Evolutionary conservation across 1,139 yeast genomes (phyloP), one percentile per base, ranked within the genome.

Genomic region (Geotrichum aggregatum): DNA sequence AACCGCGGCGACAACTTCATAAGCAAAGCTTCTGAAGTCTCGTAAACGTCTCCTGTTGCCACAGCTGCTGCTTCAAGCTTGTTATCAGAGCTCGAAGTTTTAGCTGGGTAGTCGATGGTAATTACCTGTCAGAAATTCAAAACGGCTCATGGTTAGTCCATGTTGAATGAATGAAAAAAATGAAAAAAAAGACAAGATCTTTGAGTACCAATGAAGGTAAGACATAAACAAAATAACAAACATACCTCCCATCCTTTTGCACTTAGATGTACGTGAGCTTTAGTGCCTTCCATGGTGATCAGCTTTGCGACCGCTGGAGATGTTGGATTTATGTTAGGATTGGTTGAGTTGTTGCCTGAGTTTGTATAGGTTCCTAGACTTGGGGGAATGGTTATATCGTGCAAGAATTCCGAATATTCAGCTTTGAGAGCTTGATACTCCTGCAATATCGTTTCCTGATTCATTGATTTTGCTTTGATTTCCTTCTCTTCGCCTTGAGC

Each of bases 21-120:
- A 67, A 77, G 67, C 44, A 76, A 61, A 14, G 74, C 69, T 58
- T 78, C 82, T 50, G 75, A 70, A 0, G 80, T 74, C 55, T 78
- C 81, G 38, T 28, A 49, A 2, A 40, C 36, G 13, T 38, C 40
- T 3, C 38, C 49, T 3, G 11, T 21, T 3, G 39, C n/a, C 22
- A 43, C 46, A 3, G 44, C 16, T 21, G 11, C 14, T 3, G 39
- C n/a, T n/a, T 31, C 46, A 3, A 34, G 16, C 18, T 41, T 18
- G 10, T 13, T 26, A 8, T 16, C 10, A 13, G 11, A n/a, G 21
- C n/a, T 28, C 14, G n/a, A n/a, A n/a, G n/a, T n/a, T n/a, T n/a
- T n/a, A n/a, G 16, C 28, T 8, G 38, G 46, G 10, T 43, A 43
- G 24, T 10, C 11, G 24, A 43, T 31, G 28, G n/a, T 16, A 13